Base-by-base conservation (phyloP, 2,329 filamentous ascomycete species). In the Didymella pinodella region DNA sequence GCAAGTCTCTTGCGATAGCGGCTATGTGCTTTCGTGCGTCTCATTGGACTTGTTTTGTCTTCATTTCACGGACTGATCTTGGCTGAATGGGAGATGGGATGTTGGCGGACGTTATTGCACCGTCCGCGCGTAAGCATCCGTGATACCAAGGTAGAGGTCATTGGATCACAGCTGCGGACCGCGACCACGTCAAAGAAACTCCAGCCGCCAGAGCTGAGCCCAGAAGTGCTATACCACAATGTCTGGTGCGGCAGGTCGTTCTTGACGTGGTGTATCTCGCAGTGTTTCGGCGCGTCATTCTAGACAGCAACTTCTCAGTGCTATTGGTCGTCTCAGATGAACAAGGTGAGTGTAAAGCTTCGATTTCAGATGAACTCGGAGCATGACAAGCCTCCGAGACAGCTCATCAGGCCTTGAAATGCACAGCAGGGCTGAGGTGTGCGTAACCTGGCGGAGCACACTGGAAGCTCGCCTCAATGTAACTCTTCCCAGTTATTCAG, bases 81-180 rank as follows among this genome's bases (percentile, higher is more conserved):
- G 53, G 54, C 55, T 32, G 36, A 53, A 52, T 36, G 51, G 48
- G 45, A 56, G 43, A 38, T 36, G 16, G 47, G 59, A 48, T 45
- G 44, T 60, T 26, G 65, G 48, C 67, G 62, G 59, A 48, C 45
- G 47, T 50, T 52, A 63, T 69, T 63, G 48, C 57, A 58, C 65
- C 59, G 55, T 63, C 57, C 48, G 55, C 48, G 59, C 59, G 63
- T 72, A 65, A 74, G 70, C 69, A 67, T 63, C 25, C 56, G 49
- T 18, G 31, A 52, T 52, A 52, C 54, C 54, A 61, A 46, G 38
- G 48, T 47, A 14, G n/a, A 55, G 46, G 47, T 48, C 34, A 52
- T 52, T 60, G 57, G 48, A 43, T 54, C 34, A 38, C 41, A 47
- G 34, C 46, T 51, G 48, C 57, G 48, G 48, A 52, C 18, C 29